Percentiles rank a stretch among this genome's conserved stretches.
Evolutionary conservation across 345 rosid species (phyloP).

Genomic region (Populus pruinosa): DNA sequence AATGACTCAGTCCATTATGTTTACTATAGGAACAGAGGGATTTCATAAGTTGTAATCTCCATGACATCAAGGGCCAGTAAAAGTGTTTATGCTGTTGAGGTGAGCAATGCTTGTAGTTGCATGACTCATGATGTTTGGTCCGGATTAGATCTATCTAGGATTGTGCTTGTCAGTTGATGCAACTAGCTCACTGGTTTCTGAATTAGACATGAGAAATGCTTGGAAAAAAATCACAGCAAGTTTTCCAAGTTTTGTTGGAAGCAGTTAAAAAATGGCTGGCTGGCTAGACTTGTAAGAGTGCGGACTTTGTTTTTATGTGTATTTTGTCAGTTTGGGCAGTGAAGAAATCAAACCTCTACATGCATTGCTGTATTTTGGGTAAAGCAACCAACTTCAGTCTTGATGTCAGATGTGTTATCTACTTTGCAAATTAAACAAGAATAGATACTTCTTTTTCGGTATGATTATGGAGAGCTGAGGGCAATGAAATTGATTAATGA

Average conservation of each 20-base stretch:
- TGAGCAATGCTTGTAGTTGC: neutral
- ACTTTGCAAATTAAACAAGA: neutral
- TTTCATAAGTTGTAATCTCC: neutral
- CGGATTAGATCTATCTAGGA: too few species aligned
- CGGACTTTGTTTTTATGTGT: neutral
- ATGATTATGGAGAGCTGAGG: neutral
- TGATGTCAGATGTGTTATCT: neutral
- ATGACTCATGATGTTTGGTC: neutral
- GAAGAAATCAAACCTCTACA: neutral
- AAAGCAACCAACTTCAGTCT: neutral
- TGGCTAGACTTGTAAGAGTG: neutral
- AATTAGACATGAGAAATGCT: neutral
- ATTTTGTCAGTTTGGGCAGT: neutral
- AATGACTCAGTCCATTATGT: neutral
- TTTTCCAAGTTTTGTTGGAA: neutral
- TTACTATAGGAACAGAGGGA: neutral
- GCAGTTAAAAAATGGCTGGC: neutral
- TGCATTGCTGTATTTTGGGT: neutral
- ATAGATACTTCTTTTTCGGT: neutral
- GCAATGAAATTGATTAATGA: neutral
- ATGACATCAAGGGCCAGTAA: neutral
- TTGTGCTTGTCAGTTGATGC: neutral
- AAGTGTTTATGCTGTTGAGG: neutral
- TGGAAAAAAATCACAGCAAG: neutral
- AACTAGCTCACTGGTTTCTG: neutral